These are phyloP conservation scores for Pouteria campechiana DNA, from an alignment of 179 eudicot genomes.

Conservation along the genomic window DNA sequence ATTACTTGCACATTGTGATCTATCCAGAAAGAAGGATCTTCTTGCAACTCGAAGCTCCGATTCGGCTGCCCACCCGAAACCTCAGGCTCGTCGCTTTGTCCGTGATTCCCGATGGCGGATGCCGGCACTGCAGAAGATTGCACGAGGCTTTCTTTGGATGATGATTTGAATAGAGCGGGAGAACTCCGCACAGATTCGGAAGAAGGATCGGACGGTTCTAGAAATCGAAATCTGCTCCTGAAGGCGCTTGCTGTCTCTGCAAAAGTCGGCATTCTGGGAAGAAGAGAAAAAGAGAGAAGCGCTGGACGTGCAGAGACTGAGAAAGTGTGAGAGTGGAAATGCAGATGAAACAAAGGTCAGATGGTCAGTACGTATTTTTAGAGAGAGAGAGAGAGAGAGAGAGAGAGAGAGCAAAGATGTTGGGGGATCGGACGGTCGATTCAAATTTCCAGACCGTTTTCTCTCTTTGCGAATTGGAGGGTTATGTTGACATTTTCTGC, in stretches of 20 bases:
- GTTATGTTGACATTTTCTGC: too few relatives aligned
- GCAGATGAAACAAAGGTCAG: too few relatives aligned
- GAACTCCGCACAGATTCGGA: constrained; percentile 27
- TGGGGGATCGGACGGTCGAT: constrained; percentile 3
- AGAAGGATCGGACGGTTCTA: constrained; percentile 35
- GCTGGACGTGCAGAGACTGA: background rate
- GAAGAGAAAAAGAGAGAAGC: constrained; percentile 4
- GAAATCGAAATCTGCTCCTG: constrained; percentile 56
- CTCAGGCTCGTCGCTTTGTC: constrained; percentile 6
- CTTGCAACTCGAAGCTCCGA: constrained; percentile 61
- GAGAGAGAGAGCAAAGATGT: background rate
- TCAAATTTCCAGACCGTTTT: too few relatives aligned
- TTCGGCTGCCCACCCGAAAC: background rate
- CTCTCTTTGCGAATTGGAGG: too few relatives aligned
- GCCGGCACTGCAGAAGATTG: constrained; percentile 26
- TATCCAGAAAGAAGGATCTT: constrained; percentile 87
- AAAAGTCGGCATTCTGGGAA: constrained; percentile 32
- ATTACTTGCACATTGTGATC: constrained; percentile 95
- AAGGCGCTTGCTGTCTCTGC: constrained; percentile 54
- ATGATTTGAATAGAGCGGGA: constrained; percentile 48
- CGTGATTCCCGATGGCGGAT: too few relatives aligned
- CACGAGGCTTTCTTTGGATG: constrained; percentile 28
- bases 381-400: constrained; percentile 2
- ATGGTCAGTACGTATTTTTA: too few relatives aligned
- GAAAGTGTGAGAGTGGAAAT: constrained; percentile 7